Conservation (phyloP, 1,139 yeast genomes). For the Geotrichum cucujoidarum region DNA sequence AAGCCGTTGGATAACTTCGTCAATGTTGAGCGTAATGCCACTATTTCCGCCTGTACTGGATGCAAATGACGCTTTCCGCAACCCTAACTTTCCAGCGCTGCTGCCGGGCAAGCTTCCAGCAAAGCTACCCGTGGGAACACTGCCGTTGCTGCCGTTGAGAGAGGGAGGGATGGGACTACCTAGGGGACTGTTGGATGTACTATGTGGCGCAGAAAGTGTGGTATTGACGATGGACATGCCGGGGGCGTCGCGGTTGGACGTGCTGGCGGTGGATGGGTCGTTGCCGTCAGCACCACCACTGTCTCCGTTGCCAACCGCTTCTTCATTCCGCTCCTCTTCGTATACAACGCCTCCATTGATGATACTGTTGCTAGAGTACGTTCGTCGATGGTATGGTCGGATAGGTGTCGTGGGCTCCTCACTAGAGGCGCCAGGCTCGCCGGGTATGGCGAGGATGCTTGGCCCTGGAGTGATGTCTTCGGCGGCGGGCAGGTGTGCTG, state of each 20-base stretch:
- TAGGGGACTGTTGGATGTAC: slow-evolving; percentile 5
- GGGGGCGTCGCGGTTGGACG: not conserved
- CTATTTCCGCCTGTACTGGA: slow-evolving; percentile 11
- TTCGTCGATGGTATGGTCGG: slow-evolving; percentile 16
- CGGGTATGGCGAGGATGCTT: slow-evolving; percentile 18
- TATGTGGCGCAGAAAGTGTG: slow-evolving; percentile 3
- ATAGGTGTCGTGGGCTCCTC: slow-evolving; percentile 2
- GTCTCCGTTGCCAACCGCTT: not conserved
- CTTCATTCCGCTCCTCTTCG: slow-evolving; percentile 3
- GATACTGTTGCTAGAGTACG: slow-evolving; percentile 17
- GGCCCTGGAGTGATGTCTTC: slow-evolving; percentile 18
- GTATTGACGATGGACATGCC: slow-evolving; percentile 2
- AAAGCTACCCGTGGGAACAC: not conserved
- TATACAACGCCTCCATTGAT: slow-evolving; percentile 16
- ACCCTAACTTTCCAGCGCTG: slow-evolving; percentile 6
- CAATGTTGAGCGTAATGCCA: slow-evolving; percentile 57
- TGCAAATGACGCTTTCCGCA: slow-evolving; percentile 12
- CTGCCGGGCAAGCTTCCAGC: slow-evolving; percentile 11
- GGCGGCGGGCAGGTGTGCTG: slow-evolving; percentile 2
- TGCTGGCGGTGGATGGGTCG: not conserved
- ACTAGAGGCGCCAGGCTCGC: not conserved
- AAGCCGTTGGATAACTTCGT: slow-evolving; percentile 80
- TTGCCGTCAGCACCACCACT: slow-evolving; percentile 3
- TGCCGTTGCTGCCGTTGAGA: slow-evolving; percentile 5
- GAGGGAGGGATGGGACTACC: not conserved